Evolutionary conservation across 257 asterid species (phyloP).

Genomic region (Orobanche coerulescens): DNA sequence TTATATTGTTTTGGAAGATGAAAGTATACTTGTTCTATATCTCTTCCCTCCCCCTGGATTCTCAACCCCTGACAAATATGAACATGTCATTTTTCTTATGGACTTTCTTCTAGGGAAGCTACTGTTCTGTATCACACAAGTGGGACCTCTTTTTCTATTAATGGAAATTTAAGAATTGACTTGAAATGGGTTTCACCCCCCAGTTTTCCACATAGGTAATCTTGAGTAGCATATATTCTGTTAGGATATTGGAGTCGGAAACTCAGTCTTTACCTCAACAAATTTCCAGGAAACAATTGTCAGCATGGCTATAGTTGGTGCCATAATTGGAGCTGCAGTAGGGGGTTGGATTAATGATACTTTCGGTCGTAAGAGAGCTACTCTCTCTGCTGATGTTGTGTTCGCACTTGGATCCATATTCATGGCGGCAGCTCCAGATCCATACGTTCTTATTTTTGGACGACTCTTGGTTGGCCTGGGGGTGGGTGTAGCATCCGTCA

Average conservation of each 20-base stretch:
- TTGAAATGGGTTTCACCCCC: neutral
- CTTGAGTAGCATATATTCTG: neutral
- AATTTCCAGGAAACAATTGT: slow-evolving; percentile 85
- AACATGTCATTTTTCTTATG: neutral
- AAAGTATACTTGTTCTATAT: neutral
- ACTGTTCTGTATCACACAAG: neutral
- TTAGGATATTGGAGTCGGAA: neutral
- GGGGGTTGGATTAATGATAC: slow-evolving; percentile 90
- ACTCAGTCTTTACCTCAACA: slow-evolving; percentile 6
- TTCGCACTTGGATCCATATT: slow-evolving; percentile 62
- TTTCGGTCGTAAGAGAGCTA: slow-evolving; percentile 90
- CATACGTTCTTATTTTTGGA: slow-evolving; percentile 77
- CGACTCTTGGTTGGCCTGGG: slow-evolving; percentile 82
- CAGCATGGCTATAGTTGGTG: slow-evolving; percentile 96
- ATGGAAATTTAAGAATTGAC: neutral
- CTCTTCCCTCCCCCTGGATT: neutral
- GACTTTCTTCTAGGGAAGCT: neutral
- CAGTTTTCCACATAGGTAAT: neutral
- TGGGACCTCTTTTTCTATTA: neutral
- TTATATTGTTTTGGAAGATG: neutral
- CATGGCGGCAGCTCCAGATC: slow-evolving; percentile 83
- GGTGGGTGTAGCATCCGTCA: slow-evolving; percentile 90
- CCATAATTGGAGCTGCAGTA: slow-evolving; percentile 77
- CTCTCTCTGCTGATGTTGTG: slow-evolving; percentile 83
- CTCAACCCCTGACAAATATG: neutral